Evolutionary conservation across 345 rosid species (phyloP).

Genomic region (Lepidium africanum): DNA sequence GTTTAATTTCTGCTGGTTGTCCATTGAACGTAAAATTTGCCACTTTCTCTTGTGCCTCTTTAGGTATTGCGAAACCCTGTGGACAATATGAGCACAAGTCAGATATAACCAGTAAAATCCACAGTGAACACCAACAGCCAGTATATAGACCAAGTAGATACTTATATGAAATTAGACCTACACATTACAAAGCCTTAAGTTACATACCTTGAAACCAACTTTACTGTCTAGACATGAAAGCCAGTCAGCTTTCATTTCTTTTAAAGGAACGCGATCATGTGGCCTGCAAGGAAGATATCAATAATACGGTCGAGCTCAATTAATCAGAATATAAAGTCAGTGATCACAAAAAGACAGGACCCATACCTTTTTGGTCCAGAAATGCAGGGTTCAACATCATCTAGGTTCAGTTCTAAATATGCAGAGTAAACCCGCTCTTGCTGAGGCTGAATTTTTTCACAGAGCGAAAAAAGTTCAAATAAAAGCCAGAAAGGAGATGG

Average conservation of each 20-base stretch:
- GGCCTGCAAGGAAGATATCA: slow-evolving; percentile 51
- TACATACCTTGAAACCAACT: slow-evolving; percentile 88
- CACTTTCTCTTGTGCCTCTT: slow-evolving; percentile 69
- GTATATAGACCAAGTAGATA: not conserved
- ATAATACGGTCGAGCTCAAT: not conserved
- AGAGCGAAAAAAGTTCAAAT: slow-evolving; percentile 1
- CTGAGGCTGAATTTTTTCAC: slow-evolving; percentile 22
- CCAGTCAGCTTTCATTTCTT: slow-evolving; percentile 97
- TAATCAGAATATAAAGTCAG: not conserved
- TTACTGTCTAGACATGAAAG: slow-evolving; percentile 81
- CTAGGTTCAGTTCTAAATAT: slow-evolving; percentile 70
- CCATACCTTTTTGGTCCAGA: slow-evolving; percentile 93
- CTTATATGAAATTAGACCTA: not conserved
- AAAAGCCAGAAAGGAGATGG: not conserved
- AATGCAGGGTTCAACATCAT: slow-evolving; percentile 83
- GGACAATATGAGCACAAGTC: not conserved
- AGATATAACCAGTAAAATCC: not conserved
- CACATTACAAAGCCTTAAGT: not conserved
- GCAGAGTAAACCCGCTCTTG: slow-evolving; percentile 48
- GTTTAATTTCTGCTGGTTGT: slow-evolving; percentile 84
- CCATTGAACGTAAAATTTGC: slow-evolving; percentile 80
- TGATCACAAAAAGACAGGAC: slow-evolving; percentile 4
- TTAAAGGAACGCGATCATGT: slow-evolving; percentile 90
- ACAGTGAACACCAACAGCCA: not conserved
- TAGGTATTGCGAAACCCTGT: slow-evolving; percentile 93